Base-by-base conservation (phyloP, 148 eudicot species). In the Gaultheria prostrata region DNA sequence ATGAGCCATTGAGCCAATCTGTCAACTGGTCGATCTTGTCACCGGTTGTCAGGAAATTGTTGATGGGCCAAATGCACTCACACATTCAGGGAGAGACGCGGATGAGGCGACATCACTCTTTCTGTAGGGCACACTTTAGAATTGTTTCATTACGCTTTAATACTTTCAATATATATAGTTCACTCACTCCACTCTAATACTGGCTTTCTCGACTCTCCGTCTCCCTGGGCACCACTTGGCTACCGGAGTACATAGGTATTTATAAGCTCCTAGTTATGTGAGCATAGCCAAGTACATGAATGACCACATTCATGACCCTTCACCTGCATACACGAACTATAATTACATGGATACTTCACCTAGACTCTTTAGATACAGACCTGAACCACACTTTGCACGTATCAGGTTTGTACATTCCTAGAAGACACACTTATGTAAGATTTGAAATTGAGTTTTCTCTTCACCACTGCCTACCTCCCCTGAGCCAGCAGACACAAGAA, bases 31-130 rank as follows among this genome's bases (percentile, higher is more conserved):
- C 10, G 10, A 8, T 11, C 67, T 59, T 8, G 3, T 11, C 67
- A 59, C 11, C 24, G 3, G 26, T 1, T n/a, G 67, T 59, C 67
- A 1, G 67, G 67, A n/a, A 7, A 61, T n/a, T 61, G 11, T 61
- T 61, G 28, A n/a, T 61, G 67, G 28, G 67, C 67, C 67, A n/a
- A 61, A 61, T n/a, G 67, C 28, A 61, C 67, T n/a, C 67, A n/a
- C 67, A 17, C 10, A 61, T 61, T 20, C 9, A 61, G 28, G 67
- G 12, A 61, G 11, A 61, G 28, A 61, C 28, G 24, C 4, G 11
- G 65, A n/a, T 26, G 28, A 61, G 65, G 24, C 8, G n/a, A 61
- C 67, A n/a, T 21, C 13, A n/a, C 12, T 2, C 28, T 61, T 61
- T 61, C 28, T 8, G 26, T 61, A 2, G 3, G 24, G 28, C 28